These are phyloP conservation scores for Nemophila menziesii DNA, from an alignment of 257 asterid genomes.

Conservation along the genomic window DNA sequence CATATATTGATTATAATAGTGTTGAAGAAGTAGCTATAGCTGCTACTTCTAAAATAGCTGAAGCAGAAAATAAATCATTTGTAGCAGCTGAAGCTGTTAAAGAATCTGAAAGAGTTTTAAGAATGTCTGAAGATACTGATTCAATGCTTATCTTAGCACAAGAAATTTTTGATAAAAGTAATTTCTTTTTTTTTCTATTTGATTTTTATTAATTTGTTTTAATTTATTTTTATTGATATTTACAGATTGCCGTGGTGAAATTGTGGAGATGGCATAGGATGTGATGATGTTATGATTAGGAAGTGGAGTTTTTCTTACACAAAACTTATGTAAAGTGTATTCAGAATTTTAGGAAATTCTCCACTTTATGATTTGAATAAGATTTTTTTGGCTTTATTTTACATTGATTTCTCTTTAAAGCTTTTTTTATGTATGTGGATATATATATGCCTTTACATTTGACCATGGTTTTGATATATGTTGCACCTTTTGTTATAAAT, in stretches of 20 bases:
- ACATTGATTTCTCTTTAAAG: too few species aligned
- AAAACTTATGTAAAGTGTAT: too few species aligned
- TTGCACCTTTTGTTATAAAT: too few species aligned
- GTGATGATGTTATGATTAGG: too few species aligned
- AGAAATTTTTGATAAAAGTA: slow-evolving; percentile 58
- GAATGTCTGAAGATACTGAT: slow-evolving; percentile 61
- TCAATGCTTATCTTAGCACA: slow-evolving; percentile 44
- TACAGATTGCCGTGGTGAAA: slow-evolving; percentile 52
- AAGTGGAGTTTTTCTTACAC: too few species aligned
- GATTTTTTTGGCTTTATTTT: too few species aligned
- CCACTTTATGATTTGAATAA: too few species aligned
- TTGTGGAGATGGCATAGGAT: slow-evolving; percentile 36
- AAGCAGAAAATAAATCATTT: slow-evolving; percentile 70
- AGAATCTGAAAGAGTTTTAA: slow-evolving; percentile 67
- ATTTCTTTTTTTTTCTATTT: background rate
- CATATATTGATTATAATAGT: slow-evolving; percentile 45
- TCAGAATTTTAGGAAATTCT: too few species aligned
- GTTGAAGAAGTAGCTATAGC: slow-evolving; percentile 42
- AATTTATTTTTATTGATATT: slow-evolving; percentile 1
- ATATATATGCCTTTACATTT: too few species aligned
- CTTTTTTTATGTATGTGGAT: too few species aligned
- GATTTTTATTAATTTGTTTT: background rate
- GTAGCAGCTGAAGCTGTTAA: slow-evolving; percentile 67
- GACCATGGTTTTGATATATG: too few species aligned
- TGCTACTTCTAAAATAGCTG: slow-evolving; percentile 55